Evolutionary conservation across 1,284 basidiomycete genomes (phyloP), one percentile per base, ranked within the genome.

Genomic region (Hemileia vastatrix): DNA sequence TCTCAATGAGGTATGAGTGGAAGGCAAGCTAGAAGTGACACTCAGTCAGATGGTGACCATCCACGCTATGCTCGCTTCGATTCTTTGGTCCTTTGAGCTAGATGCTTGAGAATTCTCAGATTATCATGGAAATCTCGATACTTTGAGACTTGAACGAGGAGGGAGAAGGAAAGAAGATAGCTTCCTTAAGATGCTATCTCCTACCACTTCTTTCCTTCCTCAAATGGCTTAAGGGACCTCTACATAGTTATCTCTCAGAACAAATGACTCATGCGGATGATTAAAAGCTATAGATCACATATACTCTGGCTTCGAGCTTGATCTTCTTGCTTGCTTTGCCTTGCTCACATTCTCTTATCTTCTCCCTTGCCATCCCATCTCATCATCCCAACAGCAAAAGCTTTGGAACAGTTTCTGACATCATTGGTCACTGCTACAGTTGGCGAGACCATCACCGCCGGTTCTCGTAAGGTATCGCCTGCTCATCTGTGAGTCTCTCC

Each of bases 371-470:
- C 31, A 32, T 13, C 3, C 45, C 18, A 21, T 57, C 9, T 27
- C 32, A 15, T 66, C 52, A 44, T 50, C n/a, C 27, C 4, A 1
- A 9, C 75, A 98, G 94, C 95, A 3, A 97, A 97, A 80, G 91
- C 91, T 0, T 81, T 97, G 55, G 94, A 99, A 74, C 81, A 96
- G 21, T 97, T 99, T 78, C 83, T 99, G 62, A 84, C 84, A 27
- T 82, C 87, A 70, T 83, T 99, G 63, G 84, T 97, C 36, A 85
- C 89, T 49, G 86, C 91, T 70, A 83, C 90, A 2, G 84, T 84
- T 68, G 87, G 87, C 72, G 87, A 97, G 66, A 89, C 93, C 0
- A 72, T 81, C 2, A 82, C 84, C 56, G 82, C 90, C 40, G 89
- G 90, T 1, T 84, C 89, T 3, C 91, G 88, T 78, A 90, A 92